Evolutionary conservation across 352 stramenopile species (phyloP).

Genomic region (Phytophthora citrophthora): DNA sequence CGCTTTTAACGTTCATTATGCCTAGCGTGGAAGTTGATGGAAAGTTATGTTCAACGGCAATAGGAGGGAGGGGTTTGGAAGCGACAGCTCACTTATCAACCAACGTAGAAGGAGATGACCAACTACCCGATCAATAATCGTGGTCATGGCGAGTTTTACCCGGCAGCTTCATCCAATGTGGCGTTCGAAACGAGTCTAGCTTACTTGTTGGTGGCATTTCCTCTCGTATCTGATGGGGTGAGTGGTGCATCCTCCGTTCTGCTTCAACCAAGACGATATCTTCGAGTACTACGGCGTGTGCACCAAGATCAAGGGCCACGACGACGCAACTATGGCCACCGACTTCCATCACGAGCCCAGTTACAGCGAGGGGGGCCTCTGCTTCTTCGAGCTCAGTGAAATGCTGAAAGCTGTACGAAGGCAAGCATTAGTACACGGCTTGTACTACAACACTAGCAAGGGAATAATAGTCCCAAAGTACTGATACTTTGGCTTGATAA

Average conservation of each 20-base stretch:
- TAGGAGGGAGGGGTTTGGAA: no score
- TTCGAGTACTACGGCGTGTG: not conserved
- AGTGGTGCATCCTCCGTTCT: not conserved
- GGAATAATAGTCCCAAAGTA: no score
- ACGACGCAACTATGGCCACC: not conserved
- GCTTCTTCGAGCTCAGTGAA: not conserved
- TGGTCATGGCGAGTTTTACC: not conserved
- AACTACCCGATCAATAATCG: no score
- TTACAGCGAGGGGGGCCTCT: not conserved
- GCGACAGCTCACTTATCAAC: no score
- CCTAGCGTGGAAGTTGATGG: no score
- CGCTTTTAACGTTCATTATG: no score
- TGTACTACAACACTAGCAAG: no score
- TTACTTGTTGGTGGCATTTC: slow-evolving; percentile 1
- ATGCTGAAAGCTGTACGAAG: no score
- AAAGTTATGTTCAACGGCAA: no score
- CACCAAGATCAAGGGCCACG: not conserved
- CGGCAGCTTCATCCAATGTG: not conserved
- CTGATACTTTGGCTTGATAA: no score
- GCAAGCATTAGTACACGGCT: no score
- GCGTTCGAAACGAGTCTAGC: not conserved
- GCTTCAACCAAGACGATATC: not conserved
- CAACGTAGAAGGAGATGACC: no score
- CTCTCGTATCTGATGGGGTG: not conserved
- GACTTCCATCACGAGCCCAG: not conserved